These are phyloP conservation scores for Cystobasidium ongulense DNA, from an alignment of 768 basidiomycete genomes.

Conservation along the genomic window DNA sequence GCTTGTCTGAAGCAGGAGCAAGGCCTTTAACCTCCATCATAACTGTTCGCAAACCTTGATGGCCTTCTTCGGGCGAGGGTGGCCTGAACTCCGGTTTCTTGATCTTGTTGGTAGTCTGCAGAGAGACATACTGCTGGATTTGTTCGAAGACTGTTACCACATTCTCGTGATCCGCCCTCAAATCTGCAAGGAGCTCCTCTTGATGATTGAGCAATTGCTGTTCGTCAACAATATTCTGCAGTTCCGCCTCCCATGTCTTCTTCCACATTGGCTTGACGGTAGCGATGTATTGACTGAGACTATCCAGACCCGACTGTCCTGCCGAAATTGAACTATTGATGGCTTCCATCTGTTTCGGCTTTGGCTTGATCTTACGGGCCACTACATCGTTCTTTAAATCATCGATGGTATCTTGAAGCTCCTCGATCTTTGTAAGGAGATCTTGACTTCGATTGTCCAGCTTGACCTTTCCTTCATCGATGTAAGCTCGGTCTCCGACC, in stretches of 20 bases:
- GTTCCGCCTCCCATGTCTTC: conserved; percentile 94
- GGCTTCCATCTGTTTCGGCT: conserved; percentile 59
- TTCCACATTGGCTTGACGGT: conserved; percentile 95
- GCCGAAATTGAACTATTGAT: conserved; percentile 65
- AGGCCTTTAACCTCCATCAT: conserved; percentile 85
- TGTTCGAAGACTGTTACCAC: conserved; percentile 75
- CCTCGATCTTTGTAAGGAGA: conserved; percentile 83
- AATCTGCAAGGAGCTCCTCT: conserved; percentile 77
- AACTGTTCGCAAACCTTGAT: conserved; percentile 65
- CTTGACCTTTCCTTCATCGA: conserved; percentile 83
- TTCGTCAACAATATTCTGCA: conserved; percentile 93
- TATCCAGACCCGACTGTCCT: conserved; percentile 62
- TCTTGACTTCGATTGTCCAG: conserved; percentile 84
- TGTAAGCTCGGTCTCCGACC: conserved; percentile 75
- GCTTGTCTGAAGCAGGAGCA: conserved; percentile 66
- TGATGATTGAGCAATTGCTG: conserved; percentile 89
- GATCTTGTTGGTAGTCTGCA: conserved; percentile 55
- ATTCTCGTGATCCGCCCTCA: conserved; percentile 88
- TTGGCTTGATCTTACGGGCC: conserved; percentile 77
- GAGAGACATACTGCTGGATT: conserved; percentile 65
- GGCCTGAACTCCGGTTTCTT: conserved; percentile 45
- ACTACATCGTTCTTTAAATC: conserved; percentile 80
- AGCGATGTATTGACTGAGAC: conserved; percentile 72
- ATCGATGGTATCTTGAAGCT: conserved; percentile 84
- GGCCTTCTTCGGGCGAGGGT: conserved; percentile 52